Conservation (phyloP, 23 red algal genomes). For the Gracilaria gracilis region DNA sequence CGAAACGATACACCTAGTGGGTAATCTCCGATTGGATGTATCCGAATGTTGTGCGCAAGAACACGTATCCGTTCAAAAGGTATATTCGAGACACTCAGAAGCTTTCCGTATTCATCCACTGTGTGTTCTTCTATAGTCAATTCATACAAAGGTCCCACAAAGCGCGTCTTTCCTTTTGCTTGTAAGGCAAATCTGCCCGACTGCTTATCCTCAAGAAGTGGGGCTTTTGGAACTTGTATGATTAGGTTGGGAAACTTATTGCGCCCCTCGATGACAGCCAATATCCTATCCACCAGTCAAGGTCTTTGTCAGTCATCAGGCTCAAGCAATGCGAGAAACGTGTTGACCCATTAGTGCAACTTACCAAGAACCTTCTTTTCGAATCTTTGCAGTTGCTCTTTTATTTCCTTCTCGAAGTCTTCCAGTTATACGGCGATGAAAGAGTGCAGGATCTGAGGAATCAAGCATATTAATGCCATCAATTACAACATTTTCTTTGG, state of each 20-base stretch:
- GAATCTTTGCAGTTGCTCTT: neutral
- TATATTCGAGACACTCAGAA: neutral
- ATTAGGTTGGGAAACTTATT: conserved; percentile 50
- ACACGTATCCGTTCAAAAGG: conserved; percentile 61
- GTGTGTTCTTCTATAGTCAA: conserved; percentile 34
- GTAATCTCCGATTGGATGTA: conserved; percentile 34
- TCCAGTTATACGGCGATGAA: conserved; percentile 19
- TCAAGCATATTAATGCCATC: conserved; percentile 6
- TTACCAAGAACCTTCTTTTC: conserved; percentile 46
- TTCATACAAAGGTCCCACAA: conserved; percentile 60
- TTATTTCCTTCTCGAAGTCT: conserved; percentile 26
- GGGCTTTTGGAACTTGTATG: conserved; percentile 42
- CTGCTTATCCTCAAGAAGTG: conserved; percentile 45
- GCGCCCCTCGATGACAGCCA: conserved; percentile 37
- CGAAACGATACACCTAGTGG: conserved; percentile 35
- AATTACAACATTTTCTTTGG: neutral
- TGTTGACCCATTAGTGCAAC: neutral
- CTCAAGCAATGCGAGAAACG: neutral
- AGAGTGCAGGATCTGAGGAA: conserved; percentile 35
- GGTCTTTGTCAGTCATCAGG: neutral
- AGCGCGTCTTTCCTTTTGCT: conserved; percentile 34
- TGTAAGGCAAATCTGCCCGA: conserved; percentile 35
- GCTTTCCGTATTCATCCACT: conserved; percentile 30
- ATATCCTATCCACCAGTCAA: conserved; percentile 31
- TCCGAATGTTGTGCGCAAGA: conserved; percentile 45